Percentiles rank a stretch among this genome's conserved stretches.
phyloP scores from a whole-genome alignment of 495 filamentous ascomycete species.

The Darksidea phi region DNA sequence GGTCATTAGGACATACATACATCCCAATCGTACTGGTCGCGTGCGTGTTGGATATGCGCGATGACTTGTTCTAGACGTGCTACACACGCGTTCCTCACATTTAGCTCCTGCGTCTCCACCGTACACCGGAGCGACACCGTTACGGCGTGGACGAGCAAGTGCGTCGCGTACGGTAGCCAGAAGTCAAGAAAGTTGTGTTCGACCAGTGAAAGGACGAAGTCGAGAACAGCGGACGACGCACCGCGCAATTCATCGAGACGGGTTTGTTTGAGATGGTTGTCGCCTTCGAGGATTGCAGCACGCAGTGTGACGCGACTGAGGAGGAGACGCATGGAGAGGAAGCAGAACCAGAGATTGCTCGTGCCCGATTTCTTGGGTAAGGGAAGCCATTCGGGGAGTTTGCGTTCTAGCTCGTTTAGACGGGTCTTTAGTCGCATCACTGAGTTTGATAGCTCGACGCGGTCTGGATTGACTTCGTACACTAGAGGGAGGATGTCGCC shows the following conservation, averaged over 20 bases:
- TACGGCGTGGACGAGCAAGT: constrained; percentile 24
- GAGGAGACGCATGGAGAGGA: constrained; percentile 54
- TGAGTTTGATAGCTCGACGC: constrained; percentile 45
- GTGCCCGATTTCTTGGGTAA: constrained; percentile 43
- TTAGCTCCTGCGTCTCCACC: constrained; percentile 47
- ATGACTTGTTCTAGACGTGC: constrained; percentile 48
- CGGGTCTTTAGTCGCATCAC: constrained; percentile 44
- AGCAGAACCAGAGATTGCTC: constrained; percentile 54
- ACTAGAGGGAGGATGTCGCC: constrained; percentile 54
- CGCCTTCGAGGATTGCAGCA: constrained; percentile 51
- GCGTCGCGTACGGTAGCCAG: constrained; percentile 27
- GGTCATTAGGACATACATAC: no score
- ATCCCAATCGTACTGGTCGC: constrained; percentile 56
- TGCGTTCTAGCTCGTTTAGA: constrained; percentile 50
- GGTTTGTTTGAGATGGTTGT: constrained; percentile 48
- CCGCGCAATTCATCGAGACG: constrained; percentile 52
- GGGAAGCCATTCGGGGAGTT: constrained; percentile 49
- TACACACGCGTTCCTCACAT: constrained; percentile 45
- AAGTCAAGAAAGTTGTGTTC: constrained; percentile 31
- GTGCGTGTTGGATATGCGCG: constrained; percentile 52
- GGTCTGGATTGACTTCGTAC: constrained; percentile 49
- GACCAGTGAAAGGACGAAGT: constrained; percentile 29
- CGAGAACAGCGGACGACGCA: constrained; percentile 54
- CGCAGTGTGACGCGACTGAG: constrained; percentile 54
- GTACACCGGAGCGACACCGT: constrained; percentile 25